phyloP scores from a whole-genome alignment of 257 asterid genomes.

The Fraxinus excelsior region DNA sequence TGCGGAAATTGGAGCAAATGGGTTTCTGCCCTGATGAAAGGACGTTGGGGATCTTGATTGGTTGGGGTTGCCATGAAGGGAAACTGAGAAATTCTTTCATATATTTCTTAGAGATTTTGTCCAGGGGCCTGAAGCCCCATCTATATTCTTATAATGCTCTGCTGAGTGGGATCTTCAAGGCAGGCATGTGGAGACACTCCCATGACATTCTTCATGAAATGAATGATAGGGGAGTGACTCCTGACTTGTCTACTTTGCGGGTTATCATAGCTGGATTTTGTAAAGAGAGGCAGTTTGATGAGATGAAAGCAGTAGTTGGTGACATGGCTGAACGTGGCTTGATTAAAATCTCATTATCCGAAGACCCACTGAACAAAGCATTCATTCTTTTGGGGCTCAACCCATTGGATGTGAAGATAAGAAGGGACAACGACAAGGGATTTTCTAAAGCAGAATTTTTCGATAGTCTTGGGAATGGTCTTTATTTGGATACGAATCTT shows the following conservation, averaged over 20 bases:
- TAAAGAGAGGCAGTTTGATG: slow-evolving; percentile 65
- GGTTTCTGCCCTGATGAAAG: slow-evolving; percentile 62
- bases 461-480: slow-evolving; percentile 91
- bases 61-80: slow-evolving; percentile 67
- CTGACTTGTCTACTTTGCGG: slow-evolving; percentile 60
- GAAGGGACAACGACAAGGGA: slow-evolving; percentile 69
- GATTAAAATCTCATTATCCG: slow-evolving; percentile 38
- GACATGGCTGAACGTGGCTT: slow-evolving; percentile 60
- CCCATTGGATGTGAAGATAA: slow-evolving; percentile 67
- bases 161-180: slow-evolving; percentile 67
- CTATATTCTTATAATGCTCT: slow-evolving; percentile 74
- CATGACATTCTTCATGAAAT: slow-evolving; percentile 67
- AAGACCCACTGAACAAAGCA: slow-evolving; percentile 59
- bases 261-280: slow-evolving; percentile 76
- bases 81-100: slow-evolving; percentile 56
- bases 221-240: slow-evolving; percentile 61
- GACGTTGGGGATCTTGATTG: slow-evolving; percentile 79
- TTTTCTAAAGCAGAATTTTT: slow-evolving; percentile 64
- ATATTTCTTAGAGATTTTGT: slow-evolving; percentile 58
- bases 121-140: slow-evolving; percentile 64
- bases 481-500: slow-evolving; percentile 75
- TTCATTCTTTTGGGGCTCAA: slow-evolving; percentile 56
- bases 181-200: slow-evolving; percentile 70
- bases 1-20: slow-evolving; percentile 58
- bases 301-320: slow-evolving; percentile 51